Evolutionary conservation across 1,284 basidiomycete species (phyloP), one percentile per base, ranked within the genome.

Genomic region (Marasmius sp.): DNA sequence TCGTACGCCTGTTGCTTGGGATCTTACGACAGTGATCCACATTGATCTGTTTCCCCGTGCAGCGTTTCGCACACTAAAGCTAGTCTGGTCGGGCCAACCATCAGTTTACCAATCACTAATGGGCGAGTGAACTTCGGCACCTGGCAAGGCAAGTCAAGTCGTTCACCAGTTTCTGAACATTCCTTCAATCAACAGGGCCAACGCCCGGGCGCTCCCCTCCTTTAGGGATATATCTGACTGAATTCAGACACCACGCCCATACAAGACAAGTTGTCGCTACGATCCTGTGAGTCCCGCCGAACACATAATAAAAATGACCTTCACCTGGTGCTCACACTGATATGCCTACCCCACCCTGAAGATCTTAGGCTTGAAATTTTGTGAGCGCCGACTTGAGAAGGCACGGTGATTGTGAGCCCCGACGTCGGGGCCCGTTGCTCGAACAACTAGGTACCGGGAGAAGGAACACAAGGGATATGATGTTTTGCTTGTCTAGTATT

Each of bases 1-100:
- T 93, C 91, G 89, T 92, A 75, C 78, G 86, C 68, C 20, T 51
- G n/a, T 49, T 56, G 47, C 58, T 34, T 65, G 41, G 50, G 41
- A 57, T 20, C 52, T 39, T 18, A 20, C 50, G 41, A 37, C 37
- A 37, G 16, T 18, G 20, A 48, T 39, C n/a, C 36, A 43, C 14
- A 51, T 53, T 59, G 60, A 22, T 62, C 52, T 45, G 18, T 49
- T 56, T 16, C 50, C 27, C 55, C 51, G 37, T 5, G 39, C 65
- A 92, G 91, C 7, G 93, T 92, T 51, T 96, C 94, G 14, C 95
- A 98, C 74, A 94, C 94, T 33, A 97, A 97, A 74, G 86, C 93
- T 3, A 86, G 92, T 2, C 80, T 97, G 38, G 78, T 96, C 56
- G 95, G 95, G 36, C 84, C 91, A 20, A 88, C 91, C 0, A 82